Percentiles rank a stretch among this genome's conserved stretches.
Conservation (phyloP, 2,329 filamentous ascomycete species). For the Paramyrothecium roridum region DNA sequence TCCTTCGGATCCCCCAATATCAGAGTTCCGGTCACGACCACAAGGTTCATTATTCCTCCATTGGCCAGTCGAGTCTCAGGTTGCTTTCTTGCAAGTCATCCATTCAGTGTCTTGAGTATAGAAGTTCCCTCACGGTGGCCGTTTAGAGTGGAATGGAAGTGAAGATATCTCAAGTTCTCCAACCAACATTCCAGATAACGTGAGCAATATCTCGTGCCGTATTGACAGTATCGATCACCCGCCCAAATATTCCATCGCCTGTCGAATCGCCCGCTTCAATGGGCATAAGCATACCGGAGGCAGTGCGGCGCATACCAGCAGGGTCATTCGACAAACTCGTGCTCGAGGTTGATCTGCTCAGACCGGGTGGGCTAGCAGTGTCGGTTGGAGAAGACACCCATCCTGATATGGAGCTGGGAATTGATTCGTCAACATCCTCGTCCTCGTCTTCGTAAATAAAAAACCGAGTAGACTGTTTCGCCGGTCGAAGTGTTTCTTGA, state of each 20-base stretch:
- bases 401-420: constrained; percentile 22
- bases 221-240: constrained; percentile 77
- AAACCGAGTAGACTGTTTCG: constrained; percentile 62
- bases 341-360: constrained; percentile 47
- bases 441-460: constrained; percentile 59
- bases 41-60: too few species aligned
- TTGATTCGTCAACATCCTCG: constrained; percentile 42
- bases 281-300: constrained; percentile 90
- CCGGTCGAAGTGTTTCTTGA: constrained; percentile 75
- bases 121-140: too few species aligned
- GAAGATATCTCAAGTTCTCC: constrained; percentile 44
- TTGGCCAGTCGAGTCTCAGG: too few species aligned
- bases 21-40: too few species aligned
- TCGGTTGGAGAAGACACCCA: constrained; percentile 27
- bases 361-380: constrained; percentile 17
- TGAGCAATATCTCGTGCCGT: constrained; percentile 68
- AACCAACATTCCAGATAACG: constrained; percentile 70
- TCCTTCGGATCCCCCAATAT: too few species aligned
- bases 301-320: constrained; percentile 69
- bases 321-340: constrained; percentile 48
- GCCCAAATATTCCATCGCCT: constrained; percentile 67
- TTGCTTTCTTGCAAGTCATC: too few species aligned
- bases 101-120: too few species aligned
- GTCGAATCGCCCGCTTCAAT: constrained; percentile 67
- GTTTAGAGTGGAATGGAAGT: background rate